These are phyloP conservation scores for Globisporangium heterothallicum DNA, from an alignment of 352 stramenopile species.

Conservation along the genomic window DNA sequence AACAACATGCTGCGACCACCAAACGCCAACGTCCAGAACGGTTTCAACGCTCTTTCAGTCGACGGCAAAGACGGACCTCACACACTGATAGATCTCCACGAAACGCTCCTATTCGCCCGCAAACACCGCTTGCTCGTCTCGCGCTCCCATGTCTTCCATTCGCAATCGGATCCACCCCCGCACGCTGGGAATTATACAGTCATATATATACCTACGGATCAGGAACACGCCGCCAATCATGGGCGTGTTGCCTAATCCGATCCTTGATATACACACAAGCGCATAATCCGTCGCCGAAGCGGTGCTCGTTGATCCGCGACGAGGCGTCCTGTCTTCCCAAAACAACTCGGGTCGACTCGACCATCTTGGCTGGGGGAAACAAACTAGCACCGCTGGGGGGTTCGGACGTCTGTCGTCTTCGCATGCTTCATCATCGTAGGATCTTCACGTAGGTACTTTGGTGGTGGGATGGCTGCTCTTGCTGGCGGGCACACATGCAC, in stretches of 20 bases:
- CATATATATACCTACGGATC: slow-evolving; percentile 88
- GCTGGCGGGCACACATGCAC: neutral
- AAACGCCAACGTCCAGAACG: too few species aligned
- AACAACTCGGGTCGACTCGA: slow-evolving; percentile 3
- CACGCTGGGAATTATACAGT: slow-evolving; percentile 31
- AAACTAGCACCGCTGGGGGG: slow-evolving; percentile 8
- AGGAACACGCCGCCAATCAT: slow-evolving; percentile 11
- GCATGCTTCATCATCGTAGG: slow-evolving; percentile 6
- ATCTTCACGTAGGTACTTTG: slow-evolving; percentile 16
- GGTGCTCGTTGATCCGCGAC: slow-evolving; percentile 5
- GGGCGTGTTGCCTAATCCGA: slow-evolving; percentile 51
- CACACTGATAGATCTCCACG: too few species aligned
- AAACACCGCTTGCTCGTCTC: neutral
- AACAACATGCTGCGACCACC: too few species aligned
- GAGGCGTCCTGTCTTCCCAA: slow-evolving; percentile 17
- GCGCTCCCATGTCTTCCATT: neutral
- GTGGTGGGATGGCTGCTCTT: neutral
- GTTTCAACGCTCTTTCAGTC: too few species aligned
- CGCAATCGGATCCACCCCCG: neutral
- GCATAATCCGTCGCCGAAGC: slow-evolving; percentile 37
- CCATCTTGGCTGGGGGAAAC: slow-evolving; percentile 2
- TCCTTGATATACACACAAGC: slow-evolving; percentile 81
- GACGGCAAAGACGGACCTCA: too few species aligned
- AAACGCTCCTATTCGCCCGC: too few species aligned
- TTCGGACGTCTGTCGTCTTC: slow-evolving; percentile 13